Base-by-base conservation (phyloP, 495 filamentous ascomycete genomes). In the Hypoxylon fuscum region DNA sequence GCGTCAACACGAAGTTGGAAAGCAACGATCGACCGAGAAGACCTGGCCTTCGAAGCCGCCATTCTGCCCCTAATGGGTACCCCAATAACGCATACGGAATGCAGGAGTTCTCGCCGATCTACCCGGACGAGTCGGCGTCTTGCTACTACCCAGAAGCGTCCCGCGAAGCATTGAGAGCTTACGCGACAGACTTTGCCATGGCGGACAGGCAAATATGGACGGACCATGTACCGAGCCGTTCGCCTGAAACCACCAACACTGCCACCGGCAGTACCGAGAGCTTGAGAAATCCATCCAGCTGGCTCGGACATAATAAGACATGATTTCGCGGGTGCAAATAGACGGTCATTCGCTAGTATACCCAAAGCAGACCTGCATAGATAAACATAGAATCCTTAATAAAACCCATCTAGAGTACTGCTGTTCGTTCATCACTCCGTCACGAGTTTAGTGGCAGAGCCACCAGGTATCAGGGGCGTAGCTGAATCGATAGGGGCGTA, bases 171-270 rank as follows among this genome's bases (percentile, higher is more conserved):
- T 15, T 8, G 8, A n/a, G 23, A 15, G 12, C 51, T 1, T 55
- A 45, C 17, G 41, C 41, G 1, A 45, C 41, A 11, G 51, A 55
- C n/a, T 55, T 55, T 11, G 51, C 51, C 17, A 44, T 55, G 51
- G 51, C 51, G 15, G 51, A 55, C 18, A 21, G 18, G n/a, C 51
- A 55, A 10, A 25, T 55, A 8, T 55, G 51, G 51, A 55, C 23
- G 23, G 51, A 55, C 27, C 51, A 45, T 12, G 2, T 45, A 14
- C 23, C 18, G 15, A 54, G 23, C 20, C 11, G 55, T 18, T 6
- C 18, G 18, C 15, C 37, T 20, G 15, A 20, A 40, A 10, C 14
- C 15, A 15, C 37, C 37, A 40, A 15, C 17, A 10, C 17, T 15
- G 3, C 37, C 37, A 7, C 37, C 4, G 9, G 15, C 7, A 5